Conservation (phyloP, 1,284 basidiomycete genomes). For the Austroboletus novae-zelandiae region DNA sequence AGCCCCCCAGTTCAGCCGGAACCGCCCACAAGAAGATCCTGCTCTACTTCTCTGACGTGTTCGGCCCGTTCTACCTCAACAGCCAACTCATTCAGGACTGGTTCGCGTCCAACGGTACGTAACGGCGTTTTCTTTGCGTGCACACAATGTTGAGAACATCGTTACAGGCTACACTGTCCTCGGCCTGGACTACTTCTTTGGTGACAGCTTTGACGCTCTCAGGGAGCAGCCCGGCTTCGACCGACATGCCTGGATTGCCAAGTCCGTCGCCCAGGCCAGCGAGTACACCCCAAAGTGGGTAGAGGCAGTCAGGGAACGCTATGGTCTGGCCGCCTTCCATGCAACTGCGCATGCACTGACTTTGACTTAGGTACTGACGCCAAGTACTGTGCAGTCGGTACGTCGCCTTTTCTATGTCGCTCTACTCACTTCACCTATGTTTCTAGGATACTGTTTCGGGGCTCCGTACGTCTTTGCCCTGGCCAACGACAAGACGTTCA, state of each 20-base stretch:
- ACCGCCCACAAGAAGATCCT: slow-evolving; percentile 40
- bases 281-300: slow-evolving; percentile 48
- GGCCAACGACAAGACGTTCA: slow-evolving; percentile 38
- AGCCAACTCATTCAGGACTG: slow-evolving; percentile 53
- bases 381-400: slow-evolving; percentile 41
- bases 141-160: neutral
- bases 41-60: slow-evolving; percentile 52
- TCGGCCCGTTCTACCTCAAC: slow-evolving; percentile 49
- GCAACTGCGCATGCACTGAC: neutral
- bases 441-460: slow-evolving; percentile 58
- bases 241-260: slow-evolving; percentile 39
- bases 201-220: slow-evolving; percentile 44
- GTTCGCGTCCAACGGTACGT: slow-evolving; percentile 46
- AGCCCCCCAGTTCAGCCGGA: slow-evolving; percentile 29
- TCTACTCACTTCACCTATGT: neutral
- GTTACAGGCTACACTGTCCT: slow-evolving; percentile 50
- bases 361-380: slow-evolving; percentile 18
- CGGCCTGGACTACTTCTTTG: slow-evolving; percentile 57
- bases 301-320: slow-evolving; percentile 42
- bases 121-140: slow-evolving; percentile 1
- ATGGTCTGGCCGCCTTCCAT: slow-evolving; percentile 31
- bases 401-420: neutral
- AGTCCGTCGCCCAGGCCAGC: slow-evolving; percentile 34
- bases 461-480: slow-evolving; percentile 50
- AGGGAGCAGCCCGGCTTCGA: slow-evolving; percentile 38